Conservation (phyloP, 2,329 filamentous ascomycete species). For the Drechslerella dactyloides region DNA sequence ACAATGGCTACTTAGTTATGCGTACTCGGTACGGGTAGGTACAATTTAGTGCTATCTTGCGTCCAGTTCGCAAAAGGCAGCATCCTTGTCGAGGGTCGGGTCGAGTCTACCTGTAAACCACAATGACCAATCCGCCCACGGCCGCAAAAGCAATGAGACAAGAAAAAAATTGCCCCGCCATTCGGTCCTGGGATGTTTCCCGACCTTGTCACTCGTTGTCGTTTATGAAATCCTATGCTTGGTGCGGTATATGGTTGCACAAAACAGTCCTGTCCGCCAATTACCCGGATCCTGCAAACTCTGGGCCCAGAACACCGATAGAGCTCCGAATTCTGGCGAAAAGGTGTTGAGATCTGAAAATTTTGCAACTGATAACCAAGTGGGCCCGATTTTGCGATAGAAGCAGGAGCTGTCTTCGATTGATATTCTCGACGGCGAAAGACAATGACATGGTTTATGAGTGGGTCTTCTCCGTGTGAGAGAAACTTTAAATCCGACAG, state of each 20-base stretch:
- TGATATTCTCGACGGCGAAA: background rate
- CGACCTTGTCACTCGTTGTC: conserved; percentile 4
- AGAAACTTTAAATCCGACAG: conserved; percentile 47
- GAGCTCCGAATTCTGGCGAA: background rate
- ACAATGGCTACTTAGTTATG: background rate
- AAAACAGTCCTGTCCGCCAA: background rate
- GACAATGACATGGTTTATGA: background rate
- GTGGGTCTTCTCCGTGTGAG: conserved; percentile 44
- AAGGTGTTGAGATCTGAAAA: conserved; percentile 13
- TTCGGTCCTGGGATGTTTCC: background rate
- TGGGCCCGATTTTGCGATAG: background rate
- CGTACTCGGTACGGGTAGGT: background rate
- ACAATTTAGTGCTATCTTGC: background rate
- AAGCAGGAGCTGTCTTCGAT: background rate
- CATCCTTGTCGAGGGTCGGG: too few relatives aligned
- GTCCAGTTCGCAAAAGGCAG: background rate
- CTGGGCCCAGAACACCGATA: conserved; percentile 19
- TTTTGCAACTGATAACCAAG: background rate
- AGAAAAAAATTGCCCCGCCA: background rate
- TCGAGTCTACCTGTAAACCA: too few relatives aligned
- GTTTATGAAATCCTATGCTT: background rate
- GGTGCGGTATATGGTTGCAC: conserved; percentile 16
- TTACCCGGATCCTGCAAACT: conserved; percentile 1
- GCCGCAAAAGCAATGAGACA: conserved; percentile 1
- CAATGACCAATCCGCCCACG: background rate